Base-by-base conservation (phyloP, 768 basidiomycete genomes). In the Tubosaeta brunneosetosa region DNA sequence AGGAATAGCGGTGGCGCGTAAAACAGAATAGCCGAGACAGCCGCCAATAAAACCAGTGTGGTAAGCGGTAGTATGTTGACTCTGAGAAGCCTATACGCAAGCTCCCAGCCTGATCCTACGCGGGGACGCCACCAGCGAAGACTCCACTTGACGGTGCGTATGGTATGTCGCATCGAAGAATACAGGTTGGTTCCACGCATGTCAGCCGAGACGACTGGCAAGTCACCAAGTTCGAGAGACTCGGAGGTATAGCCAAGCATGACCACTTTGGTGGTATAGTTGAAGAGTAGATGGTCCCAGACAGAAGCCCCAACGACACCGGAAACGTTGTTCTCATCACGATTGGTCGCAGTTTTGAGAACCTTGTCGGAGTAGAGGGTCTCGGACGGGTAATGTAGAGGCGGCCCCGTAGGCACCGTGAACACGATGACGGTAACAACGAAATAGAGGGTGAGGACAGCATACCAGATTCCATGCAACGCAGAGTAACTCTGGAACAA, bases 231-330 rank as follows among this genome's bases (percentile, higher is more conserved):
- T 58, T 95, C 89, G 43, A 95, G 78, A 52, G 80, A 85, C 51
- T 80, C 77, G 2, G 86, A 76, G 2, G 74, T 76, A 68, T 91
- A 83, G 3, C 91, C 93, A 38, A 93, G 82, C 80, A 84, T 83
- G 50, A 94, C 82, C 13, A 97, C 89, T 55, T 86, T 84, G 1
- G 91, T 94, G 34, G 88, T 91, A 66, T 92, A 94, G 14, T 83
- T 83, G 69, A 97, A 97, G n/a, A 93, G 70, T 6, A 97, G 68
- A 47, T 74, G 56, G 37, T 47, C 49, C 59, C 63, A 70, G 19
- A 78, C 68, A 3, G 74, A 71, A 22, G 82, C 76, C 51, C 76
- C 85, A 77, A 61, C 52, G 33, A 52, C 31, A 40, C 86, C 87
- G 45, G 81, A 84, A 16, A 94, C 89, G 60, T 94, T 95, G 55